Base-by-base conservation (phyloP, 75 land plant genomes). In the Larix kaempferi region DNA sequence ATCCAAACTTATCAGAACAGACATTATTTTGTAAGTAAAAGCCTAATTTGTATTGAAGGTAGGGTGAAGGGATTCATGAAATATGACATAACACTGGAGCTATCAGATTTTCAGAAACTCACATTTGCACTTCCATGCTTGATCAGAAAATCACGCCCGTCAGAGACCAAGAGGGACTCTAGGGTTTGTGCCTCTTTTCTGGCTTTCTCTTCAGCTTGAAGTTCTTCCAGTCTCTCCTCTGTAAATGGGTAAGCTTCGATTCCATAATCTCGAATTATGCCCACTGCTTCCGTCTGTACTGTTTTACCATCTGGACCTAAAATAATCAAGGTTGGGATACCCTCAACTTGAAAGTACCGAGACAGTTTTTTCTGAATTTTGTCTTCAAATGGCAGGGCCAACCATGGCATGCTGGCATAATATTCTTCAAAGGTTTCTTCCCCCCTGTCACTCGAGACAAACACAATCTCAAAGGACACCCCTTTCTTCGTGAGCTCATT, bases 221-320 rank as follows among this genome's bases (percentile, higher is more conserved):
- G 33, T 37, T 80, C 79, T 25, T 19, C 37, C 25, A 80, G 56
- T 44, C 66, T 58, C 35, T 80, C 82, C 8, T 80, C 66, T 56
- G 84, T 82, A 61, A 82, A 82, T 54, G 84, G 84, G 21, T 80
- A 82, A 5, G 56, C 84, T 33, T 57, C 41, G 19, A 61, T 74
- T 71, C 80, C 76, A 66, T 78, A 78, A 23, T 35, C 19, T 41
- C 60, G 60, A 22, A 82, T 19, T 6, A 78, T 17, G n/a, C 66
- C 26, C 5, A 62, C 61, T n/a, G 83, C 76, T 19, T 58, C 76
- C 0, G 81, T 71, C 21, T 73, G 73, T 17, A 82, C 76, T 33
- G 81, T 82, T 44, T 82, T 82, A 37, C 84, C 84, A 78, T 73
- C 59, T 59, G 82, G 81, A 57, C 82, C 83, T 52, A 82, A n/a